phyloP scores from a whole-genome alignment of 202 grass and related monocot species.

The Saccharum hybrid region DNA sequence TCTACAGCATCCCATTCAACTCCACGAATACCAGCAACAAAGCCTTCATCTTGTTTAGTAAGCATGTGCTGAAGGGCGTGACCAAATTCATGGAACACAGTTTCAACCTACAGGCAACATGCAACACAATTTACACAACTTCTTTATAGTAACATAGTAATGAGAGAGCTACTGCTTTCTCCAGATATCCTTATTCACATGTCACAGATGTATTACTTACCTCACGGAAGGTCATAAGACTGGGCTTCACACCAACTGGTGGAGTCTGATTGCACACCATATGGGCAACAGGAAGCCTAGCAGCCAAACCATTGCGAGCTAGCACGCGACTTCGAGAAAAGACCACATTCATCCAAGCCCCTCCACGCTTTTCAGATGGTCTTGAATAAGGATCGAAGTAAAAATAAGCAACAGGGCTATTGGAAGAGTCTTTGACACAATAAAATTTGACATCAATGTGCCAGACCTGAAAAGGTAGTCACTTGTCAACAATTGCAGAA shows the following conservation, averaged over 20 bases:
- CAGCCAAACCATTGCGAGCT: conserved; percentile 67
- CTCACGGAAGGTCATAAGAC: conserved; percentile 99
- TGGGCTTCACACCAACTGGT: conserved; percentile 90
- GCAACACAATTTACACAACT: neutral
- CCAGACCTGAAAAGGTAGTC: conserved; percentile 72
- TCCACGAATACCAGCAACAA: conserved; percentile 90
- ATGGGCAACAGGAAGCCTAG: conserved; percentile 91
- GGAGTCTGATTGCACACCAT: conserved; percentile 98
- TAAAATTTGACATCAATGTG: conserved; percentile 94
- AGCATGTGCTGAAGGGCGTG: conserved; percentile 99
- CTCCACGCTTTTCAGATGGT: conserved; percentile 92
- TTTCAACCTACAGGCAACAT: conserved; percentile 82
- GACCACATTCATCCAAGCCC: conserved; percentile 98
- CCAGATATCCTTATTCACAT: conserved; percentile 5
- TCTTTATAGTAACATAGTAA: conserved; percentile 15
- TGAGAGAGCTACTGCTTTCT: neutral
- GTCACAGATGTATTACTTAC: conserved; percentile 53
- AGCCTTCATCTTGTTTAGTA: conserved; percentile 92
- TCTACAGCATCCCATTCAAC: conserved; percentile 99
- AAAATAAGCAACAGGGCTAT: conserved; percentile 86
- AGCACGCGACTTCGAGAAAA: conserved; percentile 85
- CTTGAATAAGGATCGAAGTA: conserved; percentile 98
- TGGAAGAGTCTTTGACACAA: conserved; percentile 86
- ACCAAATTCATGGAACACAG: conserved; percentile 99
- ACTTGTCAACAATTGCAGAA: conserved; percentile 40